Percentiles rank a stretch among this genome's conserved stretches.
phyloP scores from a whole-genome alignment of 306 rosid genomes.

The Mimosa bimucronata region DNA sequence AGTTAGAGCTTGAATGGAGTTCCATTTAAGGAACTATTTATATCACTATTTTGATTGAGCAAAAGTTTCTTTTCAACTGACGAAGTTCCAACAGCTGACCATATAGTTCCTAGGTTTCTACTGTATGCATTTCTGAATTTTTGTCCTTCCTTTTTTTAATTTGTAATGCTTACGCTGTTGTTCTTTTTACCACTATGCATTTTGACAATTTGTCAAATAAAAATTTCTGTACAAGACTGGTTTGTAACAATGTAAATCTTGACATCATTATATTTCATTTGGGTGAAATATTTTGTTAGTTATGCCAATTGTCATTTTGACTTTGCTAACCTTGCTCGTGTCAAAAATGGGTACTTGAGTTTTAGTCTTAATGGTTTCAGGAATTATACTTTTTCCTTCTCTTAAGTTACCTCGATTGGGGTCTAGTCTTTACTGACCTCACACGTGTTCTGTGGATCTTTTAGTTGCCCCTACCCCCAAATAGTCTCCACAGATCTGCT shows the following conservation, averaged over 20 bases:
- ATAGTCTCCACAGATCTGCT: neutral
- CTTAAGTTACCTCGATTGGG: constrained; percentile 23
- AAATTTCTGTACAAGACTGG: neutral
- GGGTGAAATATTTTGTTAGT: neutral
- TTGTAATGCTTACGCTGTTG: too few relatives aligned
- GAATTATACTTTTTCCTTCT: neutral
- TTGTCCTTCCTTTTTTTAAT: too few relatives aligned
- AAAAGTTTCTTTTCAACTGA: neutral
- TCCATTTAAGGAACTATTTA: constrained; percentile 3
- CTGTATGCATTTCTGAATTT: too few relatives aligned
- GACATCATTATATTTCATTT: neutral
- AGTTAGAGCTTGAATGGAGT: neutral
- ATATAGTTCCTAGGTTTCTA: too few relatives aligned
- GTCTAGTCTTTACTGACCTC: constrained; percentile 16
- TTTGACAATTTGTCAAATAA: neutral
- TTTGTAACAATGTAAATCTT: neutral
- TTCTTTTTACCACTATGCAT: too few relatives aligned
- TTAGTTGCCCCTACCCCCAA: neutral
- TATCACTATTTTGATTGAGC: neutral
- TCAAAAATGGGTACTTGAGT: neutral
- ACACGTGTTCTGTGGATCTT: neutral
- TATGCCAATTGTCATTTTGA: neutral
- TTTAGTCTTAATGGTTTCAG: neutral
- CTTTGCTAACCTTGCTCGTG: neutral
- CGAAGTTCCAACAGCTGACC: too few relatives aligned